Percentiles rank a stretch among this genome's conserved stretches.
Evolutionary conservation across 2,329 filamentous ascomycete genomes (phyloP).

Genomic region (Alternaria brassicicola): DNA sequence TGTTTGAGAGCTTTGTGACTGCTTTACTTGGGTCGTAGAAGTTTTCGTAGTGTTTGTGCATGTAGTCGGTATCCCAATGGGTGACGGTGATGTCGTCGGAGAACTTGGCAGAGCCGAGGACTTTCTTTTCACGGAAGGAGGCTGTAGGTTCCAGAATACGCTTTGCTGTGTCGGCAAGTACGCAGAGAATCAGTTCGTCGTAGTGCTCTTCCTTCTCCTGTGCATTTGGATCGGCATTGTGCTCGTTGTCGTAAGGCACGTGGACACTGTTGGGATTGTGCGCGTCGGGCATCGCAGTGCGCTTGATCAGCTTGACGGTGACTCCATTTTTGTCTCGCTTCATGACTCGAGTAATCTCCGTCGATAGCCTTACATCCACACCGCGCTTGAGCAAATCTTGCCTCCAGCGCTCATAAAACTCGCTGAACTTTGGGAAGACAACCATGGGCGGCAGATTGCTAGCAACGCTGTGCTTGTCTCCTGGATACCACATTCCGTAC

Average conservation of each 20-base stretch:
- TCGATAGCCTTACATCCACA: slow-evolving; percentile 62
- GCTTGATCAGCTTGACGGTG: slow-evolving; percentile 54
- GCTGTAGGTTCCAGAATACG: slow-evolving; percentile 64
- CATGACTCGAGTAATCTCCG: slow-evolving; percentile 61
- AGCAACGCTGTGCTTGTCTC: slow-evolving; percentile 55
- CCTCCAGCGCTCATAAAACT: slow-evolving; percentile 67
- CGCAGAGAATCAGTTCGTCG: slow-evolving; percentile 71
- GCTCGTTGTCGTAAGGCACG: slow-evolving; percentile 46
- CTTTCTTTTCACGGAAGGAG: slow-evolving; percentile 66
- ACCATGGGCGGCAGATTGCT: slow-evolving; percentile 63
- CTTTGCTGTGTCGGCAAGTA: slow-evolving; percentile 63
- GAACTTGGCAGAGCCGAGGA: slow-evolving; percentile 74
- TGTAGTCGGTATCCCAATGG: slow-evolving; percentile 69
- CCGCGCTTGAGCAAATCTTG: slow-evolving; percentile 60
- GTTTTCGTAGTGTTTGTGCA: slow-evolving; percentile 71
- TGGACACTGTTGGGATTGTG: slow-evolving; percentile 56
- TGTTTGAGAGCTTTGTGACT: slow-evolving; percentile 50
- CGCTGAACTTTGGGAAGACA: slow-evolving; percentile 66
- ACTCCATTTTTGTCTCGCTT: slow-evolving; percentile 60
- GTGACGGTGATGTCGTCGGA: slow-evolving; percentile 75
- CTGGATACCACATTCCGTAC: slow-evolving; percentile 65
- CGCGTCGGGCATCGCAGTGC: slow-evolving; percentile 50
- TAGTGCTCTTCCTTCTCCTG: slow-evolving; percentile 58
- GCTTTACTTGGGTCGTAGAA: slow-evolving; percentile 59
- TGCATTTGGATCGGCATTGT: slow-evolving; percentile 50